These are phyloP conservation scores for Nitzschia sp. DNA, from an alignment of 108 stramenopile species.

Conservation along the genomic window DNA sequence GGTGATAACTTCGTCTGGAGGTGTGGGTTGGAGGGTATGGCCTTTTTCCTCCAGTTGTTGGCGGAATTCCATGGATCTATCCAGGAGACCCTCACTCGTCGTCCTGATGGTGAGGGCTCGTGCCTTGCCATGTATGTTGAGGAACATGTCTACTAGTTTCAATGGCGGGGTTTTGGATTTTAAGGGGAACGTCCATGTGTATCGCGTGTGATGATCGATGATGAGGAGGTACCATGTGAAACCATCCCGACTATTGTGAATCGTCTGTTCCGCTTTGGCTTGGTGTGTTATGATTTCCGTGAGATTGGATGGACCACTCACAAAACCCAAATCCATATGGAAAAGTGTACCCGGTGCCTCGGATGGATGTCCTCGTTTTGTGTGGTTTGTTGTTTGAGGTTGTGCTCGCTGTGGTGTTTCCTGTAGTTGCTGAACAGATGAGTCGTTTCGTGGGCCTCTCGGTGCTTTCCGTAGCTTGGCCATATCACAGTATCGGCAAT, in stretches of 20 bases:
- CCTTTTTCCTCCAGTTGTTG: not conserved
- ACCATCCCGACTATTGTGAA: conserved; percentile 2
- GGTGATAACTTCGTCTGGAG: not conserved
- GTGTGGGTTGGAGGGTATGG: not conserved
- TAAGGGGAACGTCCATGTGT: conserved; percentile 1
- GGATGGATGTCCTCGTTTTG: too few species aligned
- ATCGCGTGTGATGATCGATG: not conserved
- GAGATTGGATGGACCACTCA: conserved; percentile 11
- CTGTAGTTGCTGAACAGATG: too few species aligned
- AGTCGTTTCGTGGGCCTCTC: too few species aligned
- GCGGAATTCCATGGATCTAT: not conserved
- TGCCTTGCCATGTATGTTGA: conserved; percentile 1
- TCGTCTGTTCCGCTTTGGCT: not conserved
- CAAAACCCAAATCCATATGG: conserved; percentile 19
- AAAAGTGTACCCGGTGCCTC: not conserved
- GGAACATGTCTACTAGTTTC: conserved; percentile 6
- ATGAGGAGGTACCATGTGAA: conserved; percentile 5
- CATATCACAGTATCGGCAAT: not conserved
- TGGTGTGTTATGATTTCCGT: not conserved
- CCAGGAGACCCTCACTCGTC: not conserved
- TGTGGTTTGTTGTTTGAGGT: too few species aligned
- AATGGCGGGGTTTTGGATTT: conserved; percentile 6
- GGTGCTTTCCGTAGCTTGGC: not conserved
- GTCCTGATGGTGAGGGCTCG: not conserved
- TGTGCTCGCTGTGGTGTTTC: too few species aligned